Conservation (phyloP, 2,329 filamentous ascomycete genomes). For the Bipolaris zeicola region DNA sequence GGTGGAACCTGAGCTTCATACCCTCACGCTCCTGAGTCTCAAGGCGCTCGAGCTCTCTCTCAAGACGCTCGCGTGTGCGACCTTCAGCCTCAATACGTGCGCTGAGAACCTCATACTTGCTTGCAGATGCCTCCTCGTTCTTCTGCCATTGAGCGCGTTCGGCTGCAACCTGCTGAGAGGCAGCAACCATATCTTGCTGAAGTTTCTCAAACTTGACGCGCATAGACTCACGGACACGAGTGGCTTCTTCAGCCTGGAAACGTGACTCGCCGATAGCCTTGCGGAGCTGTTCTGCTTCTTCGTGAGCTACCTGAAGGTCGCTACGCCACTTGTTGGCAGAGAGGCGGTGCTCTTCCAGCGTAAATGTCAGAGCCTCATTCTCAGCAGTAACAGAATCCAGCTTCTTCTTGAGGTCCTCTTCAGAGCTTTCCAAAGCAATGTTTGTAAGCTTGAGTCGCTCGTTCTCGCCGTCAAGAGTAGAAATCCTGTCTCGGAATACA, state of each 20-base stretch:
- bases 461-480: slow-evolving; percentile 62
- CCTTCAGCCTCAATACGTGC: slow-evolving; percentile 56
- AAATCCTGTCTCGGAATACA: slow-evolving; percentile 57
- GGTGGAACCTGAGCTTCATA: slow-evolving; percentile 77
- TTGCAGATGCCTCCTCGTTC: slow-evolving; percentile 63
- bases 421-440: slow-evolving; percentile 38
- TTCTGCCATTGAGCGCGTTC: slow-evolving; percentile 81
- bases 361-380: slow-evolving; percentile 65
- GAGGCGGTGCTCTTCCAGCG: slow-evolving; percentile 67
- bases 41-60: slow-evolving; percentile 54
- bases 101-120: slow-evolving; percentile 60
- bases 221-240: slow-evolving; percentile 82
- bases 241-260: slow-evolving; percentile 82
- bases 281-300: slow-evolving; percentile 69
- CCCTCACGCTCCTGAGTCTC: slow-evolving; percentile 71
- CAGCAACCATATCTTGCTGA: slow-evolving; percentile 83
- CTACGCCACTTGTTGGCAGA: slow-evolving; percentile 64
- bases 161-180: slow-evolving; percentile 77
- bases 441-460: slow-evolving; percentile 59
- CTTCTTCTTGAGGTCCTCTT: slow-evolving; percentile 58
- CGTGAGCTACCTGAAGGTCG: slow-evolving; percentile 60
- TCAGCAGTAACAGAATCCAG: slow-evolving; percentile 61
- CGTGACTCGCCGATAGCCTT: slow-evolving; percentile 75
- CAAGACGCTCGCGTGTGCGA: slow-evolving; percentile 52
- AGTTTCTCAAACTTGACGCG: slow-evolving; percentile 82